These are phyloP conservation scores for Xylariaceae sp. DNA, from an alignment of 2,329 filamentous ascomycete species.

Conservation along the genomic window DNA sequence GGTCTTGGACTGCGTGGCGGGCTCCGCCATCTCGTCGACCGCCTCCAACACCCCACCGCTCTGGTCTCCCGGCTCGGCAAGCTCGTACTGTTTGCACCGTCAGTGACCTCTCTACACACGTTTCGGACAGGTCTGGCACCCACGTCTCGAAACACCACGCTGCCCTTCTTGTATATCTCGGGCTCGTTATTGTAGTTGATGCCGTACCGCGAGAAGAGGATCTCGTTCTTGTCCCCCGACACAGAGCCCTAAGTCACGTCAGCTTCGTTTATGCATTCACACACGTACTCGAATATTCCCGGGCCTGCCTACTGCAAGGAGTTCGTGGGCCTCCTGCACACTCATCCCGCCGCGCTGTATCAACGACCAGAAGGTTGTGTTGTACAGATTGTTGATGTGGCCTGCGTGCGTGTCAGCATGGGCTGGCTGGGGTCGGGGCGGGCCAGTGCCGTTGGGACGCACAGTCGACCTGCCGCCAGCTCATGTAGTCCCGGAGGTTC, in stretches of 20 bases:
- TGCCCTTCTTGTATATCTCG: conserved; percentile 90
- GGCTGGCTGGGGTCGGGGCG: not conserved
- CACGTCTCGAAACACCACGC: conserved; percentile 77
- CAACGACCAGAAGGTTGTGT: conserved; percentile 91
- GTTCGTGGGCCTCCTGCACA: conserved; percentile 70
- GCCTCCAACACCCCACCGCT: conserved; percentile 37
- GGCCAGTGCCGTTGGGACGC: too few species aligned
- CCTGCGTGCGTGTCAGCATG: conserved; percentile 42
- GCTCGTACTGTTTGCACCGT: conserved; percentile 61
- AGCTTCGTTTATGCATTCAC: conserved; percentile 6
- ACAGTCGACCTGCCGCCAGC: conserved; percentile 97
- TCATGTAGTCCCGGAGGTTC: conserved; percentile 89
- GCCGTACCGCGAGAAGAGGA: conserved; percentile 77
- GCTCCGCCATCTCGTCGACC: conserved; percentile 43
- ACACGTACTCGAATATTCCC: too few species aligned
- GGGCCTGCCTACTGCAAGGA: conserved; percentile 65
- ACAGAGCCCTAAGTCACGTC: conserved; percentile 59
- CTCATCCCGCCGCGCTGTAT: conserved; percentile 71
- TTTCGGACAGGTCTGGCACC: conserved; percentile 1
- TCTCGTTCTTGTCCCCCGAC: conserved; percentile 88
- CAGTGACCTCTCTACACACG: too few species aligned
- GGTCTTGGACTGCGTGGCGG: conserved; percentile 60
- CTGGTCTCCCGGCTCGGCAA: conserved; percentile 52
- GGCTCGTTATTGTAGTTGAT: conserved; percentile 98
- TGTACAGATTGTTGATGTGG: conserved; percentile 98